A percentile compares a stretch with the other conserved stretches of the same genome.
Conservation (phyloP, 805 yeast species). For the Metschnikowia santaceciliae region DNA sequence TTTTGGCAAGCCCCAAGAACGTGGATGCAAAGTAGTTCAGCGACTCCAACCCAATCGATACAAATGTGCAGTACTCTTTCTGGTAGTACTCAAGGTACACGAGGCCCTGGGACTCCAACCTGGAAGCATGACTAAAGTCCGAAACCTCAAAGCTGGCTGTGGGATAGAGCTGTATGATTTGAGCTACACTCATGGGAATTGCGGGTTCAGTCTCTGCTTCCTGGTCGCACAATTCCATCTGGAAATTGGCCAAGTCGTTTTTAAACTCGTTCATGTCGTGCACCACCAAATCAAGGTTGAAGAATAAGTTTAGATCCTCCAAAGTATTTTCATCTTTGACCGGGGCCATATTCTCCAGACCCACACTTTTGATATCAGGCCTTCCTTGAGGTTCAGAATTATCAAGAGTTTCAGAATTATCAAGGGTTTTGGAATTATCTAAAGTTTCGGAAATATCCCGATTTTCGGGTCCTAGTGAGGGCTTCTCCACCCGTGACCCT, state of each 20-base stretch:
- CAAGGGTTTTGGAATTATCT: too few species aligned
- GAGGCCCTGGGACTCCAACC: constrained; percentile 17
- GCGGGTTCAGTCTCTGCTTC: background rate
- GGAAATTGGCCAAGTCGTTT: constrained; percentile 15
- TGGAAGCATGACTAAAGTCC: constrained; percentile 8
- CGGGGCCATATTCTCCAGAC: background rate
- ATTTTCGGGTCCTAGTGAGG: background rate
- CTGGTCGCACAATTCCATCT: constrained; percentile 13
- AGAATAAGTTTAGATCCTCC: background rate
- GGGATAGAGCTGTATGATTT: background rate
- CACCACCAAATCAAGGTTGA: constrained; percentile 7
- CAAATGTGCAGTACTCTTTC: constrained; percentile 15
- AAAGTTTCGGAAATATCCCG: too few species aligned
- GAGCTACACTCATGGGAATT: background rate
- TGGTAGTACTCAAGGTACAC: constrained; percentile 17
- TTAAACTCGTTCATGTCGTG: constrained; percentile 15
- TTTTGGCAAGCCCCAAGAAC: constrained; percentile 15
- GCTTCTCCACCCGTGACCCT: background rate
- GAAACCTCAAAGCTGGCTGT: constrained; percentile 4
- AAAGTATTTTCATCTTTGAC: background rate
- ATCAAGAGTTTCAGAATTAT: too few species aligned
- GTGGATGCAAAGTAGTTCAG: constrained; percentile 22
- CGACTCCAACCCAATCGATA: constrained; percentile 15
- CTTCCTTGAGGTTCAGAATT: too few species aligned
- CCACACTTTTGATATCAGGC: too few species aligned